These are phyloP conservation scores for Syzygium jambos DNA, from an alignment of 345 rosid genomes.

Conservation along the genomic window DNA sequence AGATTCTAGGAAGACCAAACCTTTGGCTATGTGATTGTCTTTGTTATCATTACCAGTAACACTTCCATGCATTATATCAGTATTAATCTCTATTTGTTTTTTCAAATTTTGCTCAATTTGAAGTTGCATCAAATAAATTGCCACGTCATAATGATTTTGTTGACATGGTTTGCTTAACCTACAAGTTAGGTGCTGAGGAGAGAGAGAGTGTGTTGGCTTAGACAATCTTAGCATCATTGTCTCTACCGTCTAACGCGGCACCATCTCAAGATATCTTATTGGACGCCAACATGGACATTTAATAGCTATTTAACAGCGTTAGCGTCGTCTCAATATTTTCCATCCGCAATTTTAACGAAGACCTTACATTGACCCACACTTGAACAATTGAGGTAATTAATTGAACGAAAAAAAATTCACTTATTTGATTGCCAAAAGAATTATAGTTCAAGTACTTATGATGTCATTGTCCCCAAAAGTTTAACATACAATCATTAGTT, in stretches of 20 bases:
- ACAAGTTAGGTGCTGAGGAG: background rate
- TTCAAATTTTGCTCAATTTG: background rate
- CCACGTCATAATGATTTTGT: background rate
- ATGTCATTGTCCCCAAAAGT: too few relatives aligned
- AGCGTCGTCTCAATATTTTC: too few relatives aligned
- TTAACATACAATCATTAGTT: too few relatives aligned
- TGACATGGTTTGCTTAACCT: background rate
- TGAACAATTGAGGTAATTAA: too few relatives aligned
- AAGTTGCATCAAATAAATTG: background rate
- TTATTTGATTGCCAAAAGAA: too few relatives aligned
- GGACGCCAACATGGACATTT: background rate
- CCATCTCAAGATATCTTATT: accelerated
- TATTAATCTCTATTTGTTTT: background rate
- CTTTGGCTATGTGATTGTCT: background rate
- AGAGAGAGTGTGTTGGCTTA: background rate
- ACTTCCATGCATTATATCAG: accelerated
- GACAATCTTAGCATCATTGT: background rate
- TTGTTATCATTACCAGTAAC: background rate
- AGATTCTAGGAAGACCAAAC: background rate
- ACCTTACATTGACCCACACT: too few relatives aligned
- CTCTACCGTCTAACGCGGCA: accelerated
- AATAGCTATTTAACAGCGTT: background rate
- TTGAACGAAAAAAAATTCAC: too few relatives aligned
- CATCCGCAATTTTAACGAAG: too few relatives aligned
- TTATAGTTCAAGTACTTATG: too few relatives aligned